A percentile compares a stretch with the other conserved stretches of the same genome.
These are phyloP conservation scores for Neltuma alba DNA, from an alignment of 306 rosid genomes.

Conservation along the genomic window DNA sequence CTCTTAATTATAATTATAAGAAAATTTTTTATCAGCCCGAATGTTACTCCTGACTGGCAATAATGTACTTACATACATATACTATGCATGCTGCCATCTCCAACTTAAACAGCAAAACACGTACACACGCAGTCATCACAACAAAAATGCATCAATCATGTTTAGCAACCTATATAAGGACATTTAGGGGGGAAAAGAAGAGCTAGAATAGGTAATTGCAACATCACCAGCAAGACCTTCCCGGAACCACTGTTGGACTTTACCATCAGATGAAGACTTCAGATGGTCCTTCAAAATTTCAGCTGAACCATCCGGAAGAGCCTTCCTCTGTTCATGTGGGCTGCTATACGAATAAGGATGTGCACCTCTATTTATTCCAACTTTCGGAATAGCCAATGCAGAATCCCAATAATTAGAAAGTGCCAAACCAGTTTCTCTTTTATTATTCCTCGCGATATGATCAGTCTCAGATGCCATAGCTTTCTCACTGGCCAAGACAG, in stretches of 20 bases:
- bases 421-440: constrained; percentile 67
- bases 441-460: constrained; percentile 43
- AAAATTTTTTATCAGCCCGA: constrained; percentile 9
- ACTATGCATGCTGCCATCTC: constrained; percentile 4
- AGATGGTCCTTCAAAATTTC: constrained; percentile 58
- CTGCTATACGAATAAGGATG: constrained; percentile 59
- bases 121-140: constrained; percentile 19
- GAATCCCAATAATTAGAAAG: constrained; percentile 57
- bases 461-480: constrained; percentile 64
- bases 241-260: constrained; percentile 95
- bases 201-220: neutral
- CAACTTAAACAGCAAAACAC: constrained; percentile 16
- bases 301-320: constrained; percentile 64
- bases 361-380: constrained; percentile 63
- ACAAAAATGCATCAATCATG: constrained; percentile 20
- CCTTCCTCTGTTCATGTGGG: constrained; percentile 60
- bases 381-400: constrained; percentile 76
- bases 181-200: neutral
- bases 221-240: constrained; percentile 91
- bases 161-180: constrained; percentile 2
- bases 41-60: neutral
- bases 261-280: constrained; percentile 81
- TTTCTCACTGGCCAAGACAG: constrained; percentile 91
- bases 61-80: neutral
- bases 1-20: neutral